Conservation (phyloP, 192 early-diverging fungal genomes). For the Podila horticola region DNA sequence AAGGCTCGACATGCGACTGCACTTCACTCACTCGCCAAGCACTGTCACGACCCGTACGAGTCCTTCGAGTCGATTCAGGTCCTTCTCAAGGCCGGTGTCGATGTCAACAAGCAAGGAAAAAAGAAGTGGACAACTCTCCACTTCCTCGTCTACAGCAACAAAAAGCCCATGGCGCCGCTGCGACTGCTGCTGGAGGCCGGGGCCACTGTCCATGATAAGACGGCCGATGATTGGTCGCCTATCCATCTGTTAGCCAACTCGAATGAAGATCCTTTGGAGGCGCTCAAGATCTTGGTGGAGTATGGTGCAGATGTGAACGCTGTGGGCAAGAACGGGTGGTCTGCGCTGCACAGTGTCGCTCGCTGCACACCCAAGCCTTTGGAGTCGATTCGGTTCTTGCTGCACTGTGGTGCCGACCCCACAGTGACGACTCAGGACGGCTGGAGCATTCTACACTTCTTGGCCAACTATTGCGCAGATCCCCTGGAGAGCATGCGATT, state of each 20-base stretch:
- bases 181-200: constrained; percentile 61
- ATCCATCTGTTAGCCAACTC: constrained; percentile 49
- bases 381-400: constrained; percentile 53
- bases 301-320: constrained; percentile 50
- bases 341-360: constrained; percentile 47
- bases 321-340: constrained; percentile 52
- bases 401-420: constrained; percentile 52
- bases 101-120: constrained; percentile 66
- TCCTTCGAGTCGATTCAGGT: constrained; percentile 48
- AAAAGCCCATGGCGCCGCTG: constrained; percentile 41
- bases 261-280: constrained; percentile 49
- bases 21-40: constrained; percentile 45
- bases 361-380: constrained; percentile 40
- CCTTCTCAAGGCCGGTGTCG: constrained; percentile 63
- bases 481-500: constrained; percentile 61
- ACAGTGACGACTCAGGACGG: constrained; percentile 58
- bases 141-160: constrained; percentile 51
- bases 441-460: constrained; percentile 65
- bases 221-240: constrained; percentile 49
- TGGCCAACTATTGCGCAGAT: constrained; percentile 56
- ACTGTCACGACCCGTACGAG: constrained; percentile 45
- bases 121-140: constrained; percentile 71
- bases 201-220: constrained; percentile 60
- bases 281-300: constrained; percentile 47
- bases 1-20: constrained; percentile 47